Conservation (phyloP, 495 filamentous ascomycete genomes). For the Annulohypoxylon bovei region DNA sequence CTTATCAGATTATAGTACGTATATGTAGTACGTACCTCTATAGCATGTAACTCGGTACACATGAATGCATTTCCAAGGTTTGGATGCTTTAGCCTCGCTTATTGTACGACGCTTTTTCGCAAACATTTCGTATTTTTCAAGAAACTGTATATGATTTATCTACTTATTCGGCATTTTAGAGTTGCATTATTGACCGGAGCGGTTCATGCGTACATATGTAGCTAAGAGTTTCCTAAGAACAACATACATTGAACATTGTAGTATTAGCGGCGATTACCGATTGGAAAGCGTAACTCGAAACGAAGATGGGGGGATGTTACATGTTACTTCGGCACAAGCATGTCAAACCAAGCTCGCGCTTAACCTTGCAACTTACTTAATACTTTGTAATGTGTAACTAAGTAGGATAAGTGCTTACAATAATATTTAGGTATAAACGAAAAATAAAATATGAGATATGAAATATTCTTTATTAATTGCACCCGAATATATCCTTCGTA, state of each 20-base stretch:
- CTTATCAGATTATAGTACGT: constrained; percentile 35
- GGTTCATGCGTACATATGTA: neutral
- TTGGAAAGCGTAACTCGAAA: neutral
- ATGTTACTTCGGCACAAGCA: constrained; percentile 21
- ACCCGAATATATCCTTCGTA: neutral
- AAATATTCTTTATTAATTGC: neutral
- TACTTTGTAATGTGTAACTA: neutral
- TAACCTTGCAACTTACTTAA: neutral
- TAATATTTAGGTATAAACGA: neutral
- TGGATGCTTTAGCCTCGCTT: constrained; percentile 8
- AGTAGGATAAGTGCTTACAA: neutral
- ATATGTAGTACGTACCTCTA: constrained; percentile 6
- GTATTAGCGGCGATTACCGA: constrained; percentile 21
- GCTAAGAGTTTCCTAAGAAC: neutral
- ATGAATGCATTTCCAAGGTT: neutral
- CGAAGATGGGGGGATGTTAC: neutral
- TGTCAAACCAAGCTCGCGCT: neutral
- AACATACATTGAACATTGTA: no score
- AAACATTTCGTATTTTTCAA: constrained; percentile 17
- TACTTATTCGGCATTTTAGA: constrained; percentile 21
- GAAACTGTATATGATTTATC: constrained; percentile 3
- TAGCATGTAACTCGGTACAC: neutral
- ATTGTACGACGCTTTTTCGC: neutral
- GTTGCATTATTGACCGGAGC: constrained; percentile 21
- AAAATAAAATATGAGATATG: neutral